Evolutionary conservation across 768 basidiomycete species (phyloP).

Genomic region (Krasilnikovozyma curviuscula): DNA sequence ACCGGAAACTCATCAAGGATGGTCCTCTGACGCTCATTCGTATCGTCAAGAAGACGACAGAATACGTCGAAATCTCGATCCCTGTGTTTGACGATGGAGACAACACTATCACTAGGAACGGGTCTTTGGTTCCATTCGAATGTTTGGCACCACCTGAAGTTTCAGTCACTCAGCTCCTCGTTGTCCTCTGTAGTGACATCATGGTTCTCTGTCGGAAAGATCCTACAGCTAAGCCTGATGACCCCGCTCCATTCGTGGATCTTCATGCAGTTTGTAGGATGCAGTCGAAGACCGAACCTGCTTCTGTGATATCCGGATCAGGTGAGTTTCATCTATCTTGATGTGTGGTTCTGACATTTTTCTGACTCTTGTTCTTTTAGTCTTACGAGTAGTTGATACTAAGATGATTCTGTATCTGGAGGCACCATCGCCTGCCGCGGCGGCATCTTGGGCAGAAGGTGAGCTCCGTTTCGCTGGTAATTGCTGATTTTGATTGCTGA

Average conservation of each 20-base stretch:
- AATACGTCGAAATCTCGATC: constrained; percentile 48
- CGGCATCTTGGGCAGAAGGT: constrained; percentile 3
- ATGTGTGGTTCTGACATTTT: background rate
- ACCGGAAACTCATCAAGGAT: constrained; percentile 87
- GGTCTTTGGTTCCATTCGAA: constrained; percentile 69
- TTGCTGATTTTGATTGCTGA: background rate
- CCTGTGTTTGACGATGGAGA: constrained; percentile 15
- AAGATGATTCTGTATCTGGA: constrained; percentile 9
- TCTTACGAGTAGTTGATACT: constrained; percentile 8
- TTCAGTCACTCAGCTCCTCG: constrained; percentile 38
- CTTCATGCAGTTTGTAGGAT: constrained; percentile 93
- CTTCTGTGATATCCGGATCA: constrained; percentile 73
- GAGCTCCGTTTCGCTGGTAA: background rate
- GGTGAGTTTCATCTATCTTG: constrained; percentile 30
- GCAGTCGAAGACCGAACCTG: constrained; percentile 79
- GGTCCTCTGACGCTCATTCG: constrained; percentile 65
- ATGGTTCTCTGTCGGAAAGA: constrained; percentile 79
- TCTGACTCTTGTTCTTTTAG: background rate
- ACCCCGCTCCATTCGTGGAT: constrained; percentile 55
- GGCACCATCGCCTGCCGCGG: constrained; percentile 1
- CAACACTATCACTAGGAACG: constrained; percentile 33
- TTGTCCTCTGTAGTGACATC: constrained; percentile 74
- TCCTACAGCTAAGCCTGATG: constrained; percentile 42
- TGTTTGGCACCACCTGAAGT: constrained; percentile 61
- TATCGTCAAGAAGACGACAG: constrained; percentile 68